These are phyloP conservation scores for Backusella psychrophila DNA, from an alignment of 192 early-diverging fungal species.

Conservation along the genomic window DNA sequence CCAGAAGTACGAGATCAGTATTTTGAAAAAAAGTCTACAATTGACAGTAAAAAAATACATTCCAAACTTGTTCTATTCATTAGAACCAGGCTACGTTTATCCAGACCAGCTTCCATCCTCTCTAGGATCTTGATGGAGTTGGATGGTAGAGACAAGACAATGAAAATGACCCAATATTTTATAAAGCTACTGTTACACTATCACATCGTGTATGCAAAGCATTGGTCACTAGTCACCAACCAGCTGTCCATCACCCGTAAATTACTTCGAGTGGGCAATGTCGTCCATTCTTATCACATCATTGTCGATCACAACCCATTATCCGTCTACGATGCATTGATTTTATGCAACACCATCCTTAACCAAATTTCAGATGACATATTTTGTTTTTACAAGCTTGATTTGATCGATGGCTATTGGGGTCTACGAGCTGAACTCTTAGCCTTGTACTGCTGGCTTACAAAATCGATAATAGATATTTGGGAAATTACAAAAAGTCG, in stretches of 20 bases:
- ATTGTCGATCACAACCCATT: slow-evolving; percentile 17
- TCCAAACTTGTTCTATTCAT: neutral
- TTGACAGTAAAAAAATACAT: neutral
- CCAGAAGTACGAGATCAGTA: neutral
- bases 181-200: slow-evolving; percentile 66
- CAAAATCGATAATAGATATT: slow-evolving; percentile 65
- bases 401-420: slow-evolving; percentile 52
- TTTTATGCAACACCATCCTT: slow-evolving; percentile 18
- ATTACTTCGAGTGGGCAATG: slow-evolving; percentile 69
- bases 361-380: slow-evolving; percentile 81
- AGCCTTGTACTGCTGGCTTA: slow-evolving; percentile 69
- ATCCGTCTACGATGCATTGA: slow-evolving; percentile 5
- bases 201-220: slow-evolving; percentile 28
- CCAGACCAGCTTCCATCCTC: slow-evolving; percentile 33
- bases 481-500: slow-evolving; percentile 40
- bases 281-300: slow-evolving; percentile 60
- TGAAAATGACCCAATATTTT: slow-evolving; percentile 78
- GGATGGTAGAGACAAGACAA: slow-evolving; percentile 85
- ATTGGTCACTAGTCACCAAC: slow-evolving; percentile 47
- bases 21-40: neutral
- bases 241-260: slow-evolving; percentile 76
- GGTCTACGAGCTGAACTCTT: slow-evolving; percentile 53
- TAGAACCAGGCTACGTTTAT: neutral
- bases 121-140: slow-evolving; percentile 62
- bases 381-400: slow-evolving; percentile 70